Percentiles rank a stretch among this genome's conserved stretches.
Conservation (phyloP, 2,329 filamentous ascomycete species). For the Anisogramma anomala region DNA sequence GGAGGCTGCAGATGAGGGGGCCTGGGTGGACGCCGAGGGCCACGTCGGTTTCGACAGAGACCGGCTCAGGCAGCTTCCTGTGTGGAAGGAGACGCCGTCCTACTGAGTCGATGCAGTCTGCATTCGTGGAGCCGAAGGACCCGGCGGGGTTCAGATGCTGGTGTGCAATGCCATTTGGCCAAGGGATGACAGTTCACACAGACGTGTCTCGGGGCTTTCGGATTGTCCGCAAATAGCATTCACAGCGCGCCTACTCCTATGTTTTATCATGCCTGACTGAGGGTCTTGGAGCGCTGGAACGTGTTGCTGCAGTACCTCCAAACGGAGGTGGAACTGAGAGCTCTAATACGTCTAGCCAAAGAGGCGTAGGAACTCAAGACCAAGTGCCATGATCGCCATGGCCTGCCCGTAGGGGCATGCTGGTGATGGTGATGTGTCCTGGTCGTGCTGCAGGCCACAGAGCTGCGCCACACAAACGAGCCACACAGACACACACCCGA, state of each 20-base stretch:
- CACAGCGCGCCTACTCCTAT: no score
- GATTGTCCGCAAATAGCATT: no score
- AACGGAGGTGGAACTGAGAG: no score
- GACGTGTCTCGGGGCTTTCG: no score
- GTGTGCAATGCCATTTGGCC: no score
- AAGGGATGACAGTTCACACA: no score
- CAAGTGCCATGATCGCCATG: slow-evolving; percentile 73
- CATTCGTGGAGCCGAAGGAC: background rate
- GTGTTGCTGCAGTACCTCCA: no score
- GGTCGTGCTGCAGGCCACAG: slow-evolving; percentile 66
- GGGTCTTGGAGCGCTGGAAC: no score
- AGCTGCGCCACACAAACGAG: slow-evolving; percentile 24
- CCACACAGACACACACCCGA: no score
- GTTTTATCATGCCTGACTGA: no score
- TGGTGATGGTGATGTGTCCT: slow-evolving; percentile 63
- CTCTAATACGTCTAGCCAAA: slow-evolving; percentile 29
- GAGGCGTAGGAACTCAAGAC: slow-evolving; percentile 57
- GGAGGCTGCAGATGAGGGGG: slow-evolving; percentile 9
- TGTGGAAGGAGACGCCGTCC: slow-evolving; percentile 9
- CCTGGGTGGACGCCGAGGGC: slow-evolving; percentile 9
- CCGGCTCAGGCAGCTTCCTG: background rate
- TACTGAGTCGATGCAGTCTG: background rate
- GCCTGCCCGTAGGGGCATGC: slow-evolving; percentile 79
- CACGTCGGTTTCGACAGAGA: slow-evolving; percentile 11
- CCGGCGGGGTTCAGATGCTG: background rate